phyloP scores from a whole-genome alignment of 305 asterid genomes.

The Rubia occidens region DNA sequence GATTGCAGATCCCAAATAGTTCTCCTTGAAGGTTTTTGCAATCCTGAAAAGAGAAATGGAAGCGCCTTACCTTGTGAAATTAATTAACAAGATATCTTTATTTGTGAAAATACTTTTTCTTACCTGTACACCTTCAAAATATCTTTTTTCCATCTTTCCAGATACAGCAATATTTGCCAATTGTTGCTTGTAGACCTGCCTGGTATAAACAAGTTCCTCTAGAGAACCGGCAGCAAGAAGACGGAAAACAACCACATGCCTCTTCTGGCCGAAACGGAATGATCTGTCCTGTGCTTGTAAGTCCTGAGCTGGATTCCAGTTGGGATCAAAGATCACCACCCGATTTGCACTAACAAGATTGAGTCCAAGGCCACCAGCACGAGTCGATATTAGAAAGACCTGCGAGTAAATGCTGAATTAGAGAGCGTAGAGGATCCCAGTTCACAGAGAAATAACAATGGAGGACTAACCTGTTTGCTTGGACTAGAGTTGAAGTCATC shows the following conservation, averaged over 20 bases:
- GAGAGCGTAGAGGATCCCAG: background rate
- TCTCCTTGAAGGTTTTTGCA: slow-evolving; percentile 83
- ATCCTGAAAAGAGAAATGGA: slow-evolving; percentile 38
- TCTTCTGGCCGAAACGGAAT: slow-evolving; percentile 81
- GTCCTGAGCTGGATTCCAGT: slow-evolving; percentile 98
- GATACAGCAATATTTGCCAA: slow-evolving; percentile 82
- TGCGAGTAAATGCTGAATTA: slow-evolving; percentile 20
- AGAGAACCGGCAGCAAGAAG: slow-evolving; percentile 94
- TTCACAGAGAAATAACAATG: background rate
- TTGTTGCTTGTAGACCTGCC: slow-evolving; percentile 96
- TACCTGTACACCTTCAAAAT: slow-evolving; percentile 98
- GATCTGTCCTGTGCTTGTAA: slow-evolving; percentile 97
- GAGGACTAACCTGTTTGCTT: slow-evolving; percentile 71
- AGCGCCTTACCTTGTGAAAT: slow-evolving; percentile 1
- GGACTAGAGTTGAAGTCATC: slow-evolving; percentile 92
- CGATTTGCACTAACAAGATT: slow-evolving; percentile 95
- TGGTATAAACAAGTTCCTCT: slow-evolving; percentile 82
- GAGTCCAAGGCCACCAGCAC: slow-evolving; percentile 97
- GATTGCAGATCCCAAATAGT: slow-evolving; percentile 82
- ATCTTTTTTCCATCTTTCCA: slow-evolving; percentile 82
- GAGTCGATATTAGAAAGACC: slow-evolving; percentile 92
- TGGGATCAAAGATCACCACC: slow-evolving; percentile 90
- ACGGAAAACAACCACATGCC: slow-evolving; percentile 88
- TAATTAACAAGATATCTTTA: background rate
- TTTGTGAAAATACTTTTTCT: slow-evolving; percentile 10